Evolutionary conservation across 2,329 filamentous ascomycete species (phyloP).

Genomic region (Arachnomyces sp.): DNA sequence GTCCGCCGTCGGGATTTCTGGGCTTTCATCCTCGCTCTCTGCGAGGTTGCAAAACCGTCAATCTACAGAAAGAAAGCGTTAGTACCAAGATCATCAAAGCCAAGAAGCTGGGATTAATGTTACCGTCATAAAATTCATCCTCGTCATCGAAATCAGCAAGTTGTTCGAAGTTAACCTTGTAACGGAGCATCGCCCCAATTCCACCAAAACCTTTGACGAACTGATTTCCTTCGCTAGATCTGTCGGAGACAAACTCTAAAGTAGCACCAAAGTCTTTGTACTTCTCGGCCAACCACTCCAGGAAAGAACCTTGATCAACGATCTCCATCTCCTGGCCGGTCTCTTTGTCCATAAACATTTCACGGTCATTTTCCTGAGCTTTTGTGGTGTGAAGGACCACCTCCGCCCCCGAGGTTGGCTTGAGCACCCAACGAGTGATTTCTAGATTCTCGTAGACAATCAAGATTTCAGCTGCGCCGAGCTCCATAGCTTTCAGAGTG

Average conservation of each 20-base stretch:
- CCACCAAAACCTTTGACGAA: slow-evolving; percentile 99
- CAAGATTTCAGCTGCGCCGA: slow-evolving; percentile 86
- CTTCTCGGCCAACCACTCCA: slow-evolving; percentile 99
- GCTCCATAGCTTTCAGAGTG: slow-evolving; percentile 91
- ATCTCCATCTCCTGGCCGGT: slow-evolving; percentile 98
- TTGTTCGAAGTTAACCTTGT: slow-evolving; percentile 99
- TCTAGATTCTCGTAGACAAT: slow-evolving; percentile 98
- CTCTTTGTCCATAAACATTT: slow-evolving; percentile 88
- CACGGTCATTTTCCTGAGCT: slow-evolving; percentile 69
- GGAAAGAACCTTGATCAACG: slow-evolving; percentile 76
- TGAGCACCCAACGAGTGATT: slow-evolving; percentile 83
- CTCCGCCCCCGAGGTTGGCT: slow-evolving; percentile 65
- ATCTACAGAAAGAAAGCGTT: slow-evolving; percentile 46
- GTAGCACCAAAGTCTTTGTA: slow-evolving; percentile 97
- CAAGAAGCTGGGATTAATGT: slow-evolving; percentile 5
- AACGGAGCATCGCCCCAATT: slow-evolving; percentile 92
- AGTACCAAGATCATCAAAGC: neutral
- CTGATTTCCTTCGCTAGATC: slow-evolving; percentile 96
- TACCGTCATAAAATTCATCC: slow-evolving; percentile 82
- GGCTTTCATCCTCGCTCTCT: slow-evolving; percentile 75
- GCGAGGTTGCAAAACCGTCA: slow-evolving; percentile 87
- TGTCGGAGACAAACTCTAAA: slow-evolving; percentile 94
- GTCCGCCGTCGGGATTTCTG: slow-evolving; percentile 46
- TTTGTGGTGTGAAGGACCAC: slow-evolving; percentile 83
- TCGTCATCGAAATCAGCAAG: slow-evolving; percentile 84